Conservation (phyloP, 805 yeast species). For the Zygosaccharomyces lentus region DNA sequence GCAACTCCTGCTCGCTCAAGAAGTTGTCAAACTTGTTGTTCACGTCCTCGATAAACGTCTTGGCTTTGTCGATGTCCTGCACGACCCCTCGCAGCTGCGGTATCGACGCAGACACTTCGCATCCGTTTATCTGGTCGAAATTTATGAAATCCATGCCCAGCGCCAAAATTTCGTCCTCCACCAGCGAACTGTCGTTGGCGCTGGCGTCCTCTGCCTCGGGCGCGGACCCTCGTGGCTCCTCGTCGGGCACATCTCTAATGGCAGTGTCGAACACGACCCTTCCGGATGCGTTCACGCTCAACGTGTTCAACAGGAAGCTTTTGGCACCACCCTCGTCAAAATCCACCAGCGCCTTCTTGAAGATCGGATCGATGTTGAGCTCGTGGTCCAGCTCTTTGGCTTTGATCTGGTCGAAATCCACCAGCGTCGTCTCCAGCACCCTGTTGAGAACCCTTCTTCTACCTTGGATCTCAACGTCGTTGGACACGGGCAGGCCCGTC, state of each 20-base stretch:
- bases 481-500: conserved; percentile 34
- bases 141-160: conserved; percentile 35
- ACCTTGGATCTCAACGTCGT: conserved; percentile 23
- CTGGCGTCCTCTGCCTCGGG: conserved; percentile 12
- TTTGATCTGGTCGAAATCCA: conserved; percentile 46
- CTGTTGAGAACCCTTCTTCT: conserved; percentile 31
- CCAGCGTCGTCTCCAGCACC: conserved; percentile 43
- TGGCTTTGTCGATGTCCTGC: conserved; percentile 51
- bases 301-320: conserved; percentile 58
- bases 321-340: conserved; percentile 84
- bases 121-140: conserved; percentile 28
- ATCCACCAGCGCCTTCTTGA: conserved; percentile 68
- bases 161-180: conserved; percentile 32
- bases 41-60: conserved; percentile 41
- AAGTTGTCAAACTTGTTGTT: conserved; percentile 34
- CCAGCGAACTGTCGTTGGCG: conserved; percentile 9
- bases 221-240: conserved; percentile 9
- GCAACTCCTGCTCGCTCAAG: conserved; percentile 30
- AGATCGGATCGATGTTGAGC: conserved; percentile 65
- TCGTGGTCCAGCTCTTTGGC: conserved; percentile 60
- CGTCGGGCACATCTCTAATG: conserved; percentile 28
- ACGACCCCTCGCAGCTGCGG: conserved; percentile 54
- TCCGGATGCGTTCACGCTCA: conserved; percentile 48
- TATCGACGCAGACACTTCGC: conserved; percentile 67
- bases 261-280: conserved; percentile 64